phyloP scores from a whole-genome alignment of 2,329 filamentous ascomycete genomes.

The Pseudocercospora musae region DNA sequence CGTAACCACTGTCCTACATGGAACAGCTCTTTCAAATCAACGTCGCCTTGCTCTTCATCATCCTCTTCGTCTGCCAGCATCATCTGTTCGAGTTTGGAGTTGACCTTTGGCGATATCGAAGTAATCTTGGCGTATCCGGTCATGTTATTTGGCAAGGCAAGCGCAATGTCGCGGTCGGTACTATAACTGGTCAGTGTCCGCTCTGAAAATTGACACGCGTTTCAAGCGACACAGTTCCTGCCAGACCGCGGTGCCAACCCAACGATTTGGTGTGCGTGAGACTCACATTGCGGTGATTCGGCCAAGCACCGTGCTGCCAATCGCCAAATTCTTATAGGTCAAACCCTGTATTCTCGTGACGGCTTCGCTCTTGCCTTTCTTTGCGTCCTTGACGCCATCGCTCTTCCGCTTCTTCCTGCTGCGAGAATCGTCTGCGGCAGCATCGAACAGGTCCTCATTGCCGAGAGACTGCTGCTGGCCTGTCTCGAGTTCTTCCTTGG shows the following conservation, averaged over 20 bases:
- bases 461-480: conserved; percentile 57
- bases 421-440: conserved; percentile 31
- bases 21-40: conserved; percentile 75
- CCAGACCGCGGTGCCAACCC: no score
- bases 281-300: conserved; percentile 70
- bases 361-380: conserved; percentile 38
- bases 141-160: conserved; percentile 90
- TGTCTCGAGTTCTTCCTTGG: conserved; percentile 76
- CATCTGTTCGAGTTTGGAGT: conserved; percentile 66
- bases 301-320: conserved; percentile 83
- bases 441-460: conserved; percentile 49
- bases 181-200: background rate
- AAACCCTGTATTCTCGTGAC: conserved; percentile 66
- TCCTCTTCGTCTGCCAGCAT: conserved; percentile 58
- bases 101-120: conserved; percentile 80
- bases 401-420: conserved; percentile 51
- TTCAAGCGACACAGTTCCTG: no score
- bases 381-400: conserved; percentile 40
- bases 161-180: conserved; percentile 70
- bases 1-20: conserved; percentile 82
- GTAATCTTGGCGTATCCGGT: conserved; percentile 86
- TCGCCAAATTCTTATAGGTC: conserved; percentile 72
- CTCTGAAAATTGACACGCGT: no score
- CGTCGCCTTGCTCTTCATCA: conserved; percentile 52
- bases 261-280: background rate